These are phyloP conservation scores for Penicilliopsis zonata DNA, from an alignment of 495 filamentous ascomycete species.

Conservation along the genomic window DNA sequence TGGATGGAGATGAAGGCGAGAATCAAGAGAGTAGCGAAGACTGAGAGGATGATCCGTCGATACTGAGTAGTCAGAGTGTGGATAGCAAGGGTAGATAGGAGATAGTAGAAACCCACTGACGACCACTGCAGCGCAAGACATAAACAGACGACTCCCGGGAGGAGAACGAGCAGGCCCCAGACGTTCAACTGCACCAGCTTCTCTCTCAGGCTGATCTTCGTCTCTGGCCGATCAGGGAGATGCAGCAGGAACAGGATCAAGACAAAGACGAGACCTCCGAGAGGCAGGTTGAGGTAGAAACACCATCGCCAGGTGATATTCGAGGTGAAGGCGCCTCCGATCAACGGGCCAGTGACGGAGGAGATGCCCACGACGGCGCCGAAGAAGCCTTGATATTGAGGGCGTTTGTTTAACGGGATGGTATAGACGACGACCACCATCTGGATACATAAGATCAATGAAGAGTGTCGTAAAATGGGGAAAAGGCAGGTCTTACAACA, in stretches of 20 bases:
- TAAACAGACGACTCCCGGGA: constrained; percentile 36
- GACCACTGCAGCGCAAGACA: constrained; percentile 46
- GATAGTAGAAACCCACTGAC: constrained; percentile 37
- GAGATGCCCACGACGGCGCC: too few relatives aligned
- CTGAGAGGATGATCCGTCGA: too few relatives aligned
- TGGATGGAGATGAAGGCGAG: constrained; percentile 45
- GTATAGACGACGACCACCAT: constrained; percentile 52
- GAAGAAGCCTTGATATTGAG: constrained; percentile 52
- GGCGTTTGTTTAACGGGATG: constrained; percentile 50
- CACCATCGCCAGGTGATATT: too few relatives aligned
- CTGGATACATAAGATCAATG: too few relatives aligned
- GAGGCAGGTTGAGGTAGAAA: constrained; percentile 40
- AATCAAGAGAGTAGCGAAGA: constrained; percentile 43
- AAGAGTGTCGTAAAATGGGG: too few relatives aligned
- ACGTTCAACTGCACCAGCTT: constrained; percentile 19
- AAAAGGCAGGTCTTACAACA: too few relatives aligned
- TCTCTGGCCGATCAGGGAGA: constrained; percentile 20
- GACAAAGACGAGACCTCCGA: constrained; percentile 42
- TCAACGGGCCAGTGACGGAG: too few relatives aligned
- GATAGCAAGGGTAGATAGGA: constrained; percentile 40
- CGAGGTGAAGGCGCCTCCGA: too few relatives aligned
- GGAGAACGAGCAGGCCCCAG: constrained; percentile 31
- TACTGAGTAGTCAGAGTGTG: too few relatives aligned
- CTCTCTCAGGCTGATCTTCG: constrained; percentile 7
- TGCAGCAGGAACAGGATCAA: constrained; percentile 40